Conservation (phyloP, 495 filamentous ascomycete species). For the Cercophora newfieldiana region DNA sequence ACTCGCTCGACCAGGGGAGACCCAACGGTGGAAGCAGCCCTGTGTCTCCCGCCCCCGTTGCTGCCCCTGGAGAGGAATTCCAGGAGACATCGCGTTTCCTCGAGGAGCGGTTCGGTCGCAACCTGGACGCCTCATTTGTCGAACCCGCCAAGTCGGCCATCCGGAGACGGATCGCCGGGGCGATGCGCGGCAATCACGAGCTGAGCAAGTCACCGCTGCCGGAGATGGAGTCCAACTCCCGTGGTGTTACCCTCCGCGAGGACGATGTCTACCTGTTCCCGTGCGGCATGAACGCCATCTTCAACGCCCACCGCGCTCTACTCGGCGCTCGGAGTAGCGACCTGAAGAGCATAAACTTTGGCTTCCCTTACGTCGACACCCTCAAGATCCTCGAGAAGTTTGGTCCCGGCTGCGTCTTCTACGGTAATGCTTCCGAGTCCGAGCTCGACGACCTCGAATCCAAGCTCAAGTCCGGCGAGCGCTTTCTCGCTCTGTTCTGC, state of each 20-base stretch:
- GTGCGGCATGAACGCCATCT: slow-evolving; percentile 93
- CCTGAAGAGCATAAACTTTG: slow-evolving; percentile 70
- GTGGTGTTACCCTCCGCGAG: slow-evolving; percentile 73
- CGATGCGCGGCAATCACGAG: slow-evolving; percentile 72
- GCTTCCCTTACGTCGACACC: slow-evolving; percentile 95
- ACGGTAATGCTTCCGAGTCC: slow-evolving; percentile 75
- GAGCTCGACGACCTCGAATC: slow-evolving; percentile 86
- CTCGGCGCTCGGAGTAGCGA: slow-evolving; percentile 56
- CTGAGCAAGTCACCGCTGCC: slow-evolving; percentile 43
- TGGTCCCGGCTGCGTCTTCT: slow-evolving; percentile 87
- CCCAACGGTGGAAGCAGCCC: slow-evolving; percentile 17
- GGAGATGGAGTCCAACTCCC: slow-evolving; percentile 44
- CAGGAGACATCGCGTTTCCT: slow-evolving; percentile 76
- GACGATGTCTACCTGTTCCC: slow-evolving; percentile 89
- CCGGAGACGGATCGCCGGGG: slow-evolving; percentile 82
- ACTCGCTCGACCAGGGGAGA: slow-evolving; percentile 47
- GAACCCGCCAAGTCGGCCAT: slow-evolving; percentile 83
- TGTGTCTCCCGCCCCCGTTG: too few relatives aligned
- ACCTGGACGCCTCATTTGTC: slow-evolving; percentile 75
- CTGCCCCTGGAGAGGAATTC: slow-evolving; percentile 34
- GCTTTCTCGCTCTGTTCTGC: slow-evolving; percentile 83
- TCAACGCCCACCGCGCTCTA: slow-evolving; percentile 75
- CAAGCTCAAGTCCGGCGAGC: slow-evolving; percentile 69
- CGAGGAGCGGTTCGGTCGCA: slow-evolving; percentile 93
- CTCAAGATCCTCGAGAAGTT: slow-evolving; percentile 94